Evolutionary conservation across 345 rosid genomes (phyloP).

Genomic region (Lepidium didymum): DNA sequence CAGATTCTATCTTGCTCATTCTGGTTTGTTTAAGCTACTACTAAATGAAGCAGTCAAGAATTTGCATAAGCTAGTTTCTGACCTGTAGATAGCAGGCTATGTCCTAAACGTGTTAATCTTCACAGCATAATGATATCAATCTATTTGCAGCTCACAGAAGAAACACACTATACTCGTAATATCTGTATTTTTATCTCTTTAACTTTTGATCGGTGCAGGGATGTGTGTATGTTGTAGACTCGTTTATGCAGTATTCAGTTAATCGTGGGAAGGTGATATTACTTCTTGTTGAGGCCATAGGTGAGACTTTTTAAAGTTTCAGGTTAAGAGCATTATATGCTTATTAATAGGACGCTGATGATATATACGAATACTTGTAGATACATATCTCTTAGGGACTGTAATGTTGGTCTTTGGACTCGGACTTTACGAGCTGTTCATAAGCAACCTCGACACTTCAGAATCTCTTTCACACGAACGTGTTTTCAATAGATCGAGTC

Average conservation of each 20-base stretch:
- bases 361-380: slow-evolving; percentile 27
- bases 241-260: slow-evolving; percentile 46
- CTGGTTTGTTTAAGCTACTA: neutral
- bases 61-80: neutral
- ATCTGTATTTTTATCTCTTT: neutral
- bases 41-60: neutral
- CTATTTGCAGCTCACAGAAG: neutral
- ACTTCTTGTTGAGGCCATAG: slow-evolving; percentile 79
- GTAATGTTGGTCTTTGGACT: slow-evolving; percentile 94
- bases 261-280: slow-evolving; percentile 59
- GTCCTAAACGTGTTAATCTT: neutral
- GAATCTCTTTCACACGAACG: slow-evolving; percentile 34
- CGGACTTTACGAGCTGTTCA: slow-evolving; percentile 94
- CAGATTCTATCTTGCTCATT: neutral
- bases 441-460: slow-evolving; percentile 65
- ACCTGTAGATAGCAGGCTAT: neutral
- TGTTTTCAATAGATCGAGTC: slow-evolving; percentile 42
- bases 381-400: slow-evolving; percentile 86
- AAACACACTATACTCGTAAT: neutral
- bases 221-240: slow-evolving; percentile 49
- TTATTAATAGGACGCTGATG: neutral
- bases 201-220: slow-evolving; percentile 46
- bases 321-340: neutral
- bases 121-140: neutral
- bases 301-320: slow-evolving; percentile 33